Evolutionary conservation across 352 stramenopile species (phyloP).

Genomic region (Globisporangium emineosum): DNA sequence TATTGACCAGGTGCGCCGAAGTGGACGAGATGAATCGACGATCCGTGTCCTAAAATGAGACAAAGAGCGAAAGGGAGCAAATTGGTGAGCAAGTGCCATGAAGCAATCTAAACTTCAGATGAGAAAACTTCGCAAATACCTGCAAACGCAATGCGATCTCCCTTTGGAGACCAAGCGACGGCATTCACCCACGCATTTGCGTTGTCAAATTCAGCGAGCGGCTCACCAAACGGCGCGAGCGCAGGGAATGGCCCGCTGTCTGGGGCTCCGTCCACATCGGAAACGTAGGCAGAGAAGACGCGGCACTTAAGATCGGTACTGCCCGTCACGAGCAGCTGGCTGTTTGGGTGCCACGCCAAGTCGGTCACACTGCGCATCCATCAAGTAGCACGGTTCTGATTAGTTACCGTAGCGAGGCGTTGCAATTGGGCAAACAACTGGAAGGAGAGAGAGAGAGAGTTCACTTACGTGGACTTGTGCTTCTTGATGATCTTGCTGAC

Average conservation of each 20-base stretch:
- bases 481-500: conserved; percentile 96
- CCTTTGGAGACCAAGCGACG: conserved; percentile 90
- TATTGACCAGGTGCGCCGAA: conserved; percentile 69
- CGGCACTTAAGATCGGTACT: conserved; percentile 93
- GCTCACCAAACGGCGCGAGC: conserved; percentile 77
- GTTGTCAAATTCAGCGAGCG: conserved; percentile 84
- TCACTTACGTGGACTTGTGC: conserved; percentile 93
- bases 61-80: not conserved
- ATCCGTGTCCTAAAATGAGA: conserved; percentile 67
- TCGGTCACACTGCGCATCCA: conserved; percentile 84
- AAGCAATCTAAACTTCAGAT: not conserved
- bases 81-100: not conserved
- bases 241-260: conserved; percentile 73
- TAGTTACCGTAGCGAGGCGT: not conserved
- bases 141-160: conserved; percentile 86
- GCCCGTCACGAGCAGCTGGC: conserved; percentile 88
- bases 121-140: conserved; percentile 15
- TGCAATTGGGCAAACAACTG: not conserved
- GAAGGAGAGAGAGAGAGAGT: not conserved
- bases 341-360: conserved; percentile 93
- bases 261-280: conserved; percentile 72
- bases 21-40: conserved; percentile 88
- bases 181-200: conserved; percentile 90
- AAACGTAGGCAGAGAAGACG: conserved; percentile 88
- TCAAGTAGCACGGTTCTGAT: too few species aligned